Percentiles rank a stretch among this genome's conserved stretches.
These are phyloP conservation scores for Biscogniauxia sp. DNA, from an alignment of 2,329 filamentous ascomycete species.

Conservation along the genomic window DNA sequence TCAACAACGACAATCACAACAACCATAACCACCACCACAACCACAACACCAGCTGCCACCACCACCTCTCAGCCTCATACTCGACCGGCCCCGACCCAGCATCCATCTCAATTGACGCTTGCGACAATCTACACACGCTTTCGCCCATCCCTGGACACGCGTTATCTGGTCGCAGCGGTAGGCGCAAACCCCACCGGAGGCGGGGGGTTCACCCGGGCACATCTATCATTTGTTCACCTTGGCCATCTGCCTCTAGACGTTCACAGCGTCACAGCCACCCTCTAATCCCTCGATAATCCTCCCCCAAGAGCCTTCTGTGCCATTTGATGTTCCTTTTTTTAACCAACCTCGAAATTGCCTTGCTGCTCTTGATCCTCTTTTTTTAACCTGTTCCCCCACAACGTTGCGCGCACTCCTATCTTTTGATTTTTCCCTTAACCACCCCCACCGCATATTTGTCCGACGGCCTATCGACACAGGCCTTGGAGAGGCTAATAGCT, in stretches of 20 bases:
- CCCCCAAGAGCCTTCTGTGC: constrained; percentile 7
- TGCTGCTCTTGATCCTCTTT: neutral
- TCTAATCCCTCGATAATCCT: neutral
- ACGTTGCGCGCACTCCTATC: neutral
- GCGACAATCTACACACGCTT: constrained; percentile 22
- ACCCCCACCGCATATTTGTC: constrained; percentile 15
- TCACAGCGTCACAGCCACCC: neutral
- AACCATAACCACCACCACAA: constrained; percentile 15
- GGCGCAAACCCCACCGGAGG: constrained; percentile 37
- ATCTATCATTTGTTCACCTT: constrained; percentile 9
- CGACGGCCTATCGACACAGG: neutral
- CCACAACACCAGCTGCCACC: constrained; percentile 15
- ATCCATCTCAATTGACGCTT: constrained; percentile 24
- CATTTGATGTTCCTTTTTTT: neutral
- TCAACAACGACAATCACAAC: constrained; percentile 8
- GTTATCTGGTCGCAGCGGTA: constrained; percentile 28
- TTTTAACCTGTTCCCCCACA: neutral
- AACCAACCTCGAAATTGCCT: neutral
- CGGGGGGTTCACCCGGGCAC: constrained; percentile 28
- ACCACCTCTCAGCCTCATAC: constrained; percentile 22
- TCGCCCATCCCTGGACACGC: constrained; percentile 22
- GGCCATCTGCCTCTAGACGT: neutral
- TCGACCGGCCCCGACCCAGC: constrained; percentile 20
- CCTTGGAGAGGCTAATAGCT: constrained; percentile 6
- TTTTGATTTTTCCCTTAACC: neutral